A percentile compares a stretch with the other conserved stretches of the same genome.
Evolutionary conservation across 2,329 filamentous ascomycete species (phyloP).

Genomic region (Xylaria hypoxylon): DNA sequence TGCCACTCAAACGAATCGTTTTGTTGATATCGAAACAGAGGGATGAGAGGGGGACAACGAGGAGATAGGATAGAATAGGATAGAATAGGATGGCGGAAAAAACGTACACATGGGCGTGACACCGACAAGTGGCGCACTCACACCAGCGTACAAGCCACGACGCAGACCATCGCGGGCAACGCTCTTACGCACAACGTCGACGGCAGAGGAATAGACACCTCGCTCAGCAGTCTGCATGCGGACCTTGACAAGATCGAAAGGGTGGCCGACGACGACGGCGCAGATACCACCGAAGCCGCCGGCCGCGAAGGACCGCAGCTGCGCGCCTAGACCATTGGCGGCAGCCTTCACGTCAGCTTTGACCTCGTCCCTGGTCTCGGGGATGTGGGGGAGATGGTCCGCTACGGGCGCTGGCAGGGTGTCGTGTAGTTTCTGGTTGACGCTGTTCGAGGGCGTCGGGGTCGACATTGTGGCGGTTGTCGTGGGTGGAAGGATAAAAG

Average conservation of each 20-base stretch:
- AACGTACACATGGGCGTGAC: constrained; percentile 98
- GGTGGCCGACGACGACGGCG: constrained; percentile 93
- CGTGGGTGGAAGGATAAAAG: not conserved
- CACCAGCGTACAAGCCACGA: constrained; percentile 93
- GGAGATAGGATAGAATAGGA: not conserved
- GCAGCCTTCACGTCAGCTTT: constrained; percentile 57
- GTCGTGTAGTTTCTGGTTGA: constrained; percentile 31
- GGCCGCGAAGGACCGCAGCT: constrained; percentile 84
- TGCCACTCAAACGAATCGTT: no score
- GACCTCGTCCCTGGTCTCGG: constrained; percentile 58
- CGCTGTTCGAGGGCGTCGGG: constrained; percentile 40
- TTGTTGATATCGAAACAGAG: not conserved
- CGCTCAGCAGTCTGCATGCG: constrained; percentile 95
- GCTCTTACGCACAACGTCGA: constrained; percentile 92
- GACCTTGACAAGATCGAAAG: constrained; percentile 98
- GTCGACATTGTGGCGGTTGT: constrained; percentile 45
- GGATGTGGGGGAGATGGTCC: constrained; percentile 55
- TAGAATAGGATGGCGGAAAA: not conserved
- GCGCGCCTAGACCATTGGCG: constrained; percentile 56
- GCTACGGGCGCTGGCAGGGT: constrained; percentile 22
- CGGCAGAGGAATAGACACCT: constrained; percentile 88
- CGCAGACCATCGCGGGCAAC: constrained; percentile 85
- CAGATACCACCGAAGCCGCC: constrained; percentile 94
- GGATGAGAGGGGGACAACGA: not conserved
- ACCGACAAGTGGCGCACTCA: constrained; percentile 91